Conservation (phyloP, 306 rosid genomes). For the Prunus dulcis region DNA sequence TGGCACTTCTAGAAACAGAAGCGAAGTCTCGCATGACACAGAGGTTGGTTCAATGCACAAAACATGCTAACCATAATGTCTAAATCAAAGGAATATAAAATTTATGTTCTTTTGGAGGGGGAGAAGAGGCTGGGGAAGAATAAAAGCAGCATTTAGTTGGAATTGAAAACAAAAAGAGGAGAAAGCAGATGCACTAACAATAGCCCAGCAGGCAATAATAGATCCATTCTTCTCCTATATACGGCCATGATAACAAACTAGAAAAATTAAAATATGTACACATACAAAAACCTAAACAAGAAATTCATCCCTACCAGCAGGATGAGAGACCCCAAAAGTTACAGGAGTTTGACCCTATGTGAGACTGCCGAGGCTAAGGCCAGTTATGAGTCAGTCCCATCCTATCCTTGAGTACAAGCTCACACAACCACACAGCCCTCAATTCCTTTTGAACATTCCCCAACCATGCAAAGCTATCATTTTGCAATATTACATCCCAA, state of each 20-base stretch:
- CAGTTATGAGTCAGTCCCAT: constrained; percentile 40
- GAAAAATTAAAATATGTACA: neutral
- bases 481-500: constrained; percentile 60
- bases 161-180: neutral
- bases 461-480: constrained; percentile 24
- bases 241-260: neutral
- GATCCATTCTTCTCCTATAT: neutral
- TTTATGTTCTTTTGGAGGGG: neutral
- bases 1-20: neutral
- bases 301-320: constrained; percentile 46
- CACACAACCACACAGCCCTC: constrained; percentile 32
- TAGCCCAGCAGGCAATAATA: neutral
- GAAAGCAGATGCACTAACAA: neutral
- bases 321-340: constrained; percentile 30
- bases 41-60: neutral
- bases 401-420: constrained; percentile 35
- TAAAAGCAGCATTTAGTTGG: neutral
- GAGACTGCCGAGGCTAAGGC: constrained; percentile 37
- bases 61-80: neutral
- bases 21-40: neutral
- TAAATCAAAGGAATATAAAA: neutral
- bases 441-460: constrained; percentile 24
- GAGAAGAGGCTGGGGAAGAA: neutral
- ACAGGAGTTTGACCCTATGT: constrained; percentile 38
- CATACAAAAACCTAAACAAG: neutral